phyloP scores from a whole-genome alignment of 208 protist species.

The Wallacemonas rigidus region DNA sequence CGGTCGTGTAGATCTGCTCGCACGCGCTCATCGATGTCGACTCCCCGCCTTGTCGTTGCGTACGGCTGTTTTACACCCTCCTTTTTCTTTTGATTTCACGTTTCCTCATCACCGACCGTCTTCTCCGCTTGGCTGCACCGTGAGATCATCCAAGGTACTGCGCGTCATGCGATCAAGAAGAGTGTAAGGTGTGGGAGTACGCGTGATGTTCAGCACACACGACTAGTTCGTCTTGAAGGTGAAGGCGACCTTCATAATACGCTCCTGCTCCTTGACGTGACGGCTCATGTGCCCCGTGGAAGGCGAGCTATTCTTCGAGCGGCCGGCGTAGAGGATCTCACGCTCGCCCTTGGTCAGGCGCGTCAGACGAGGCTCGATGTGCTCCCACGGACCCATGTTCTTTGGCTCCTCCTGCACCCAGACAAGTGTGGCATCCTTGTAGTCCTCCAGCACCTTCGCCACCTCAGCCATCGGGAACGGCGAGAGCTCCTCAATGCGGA shows the following conservation, averaged over 20 bases:
- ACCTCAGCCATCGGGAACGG: conserved; percentile 97
- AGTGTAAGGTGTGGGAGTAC: not conserved
- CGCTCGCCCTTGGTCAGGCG: conserved; percentile 68
- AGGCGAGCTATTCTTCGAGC: conserved; percentile 52
- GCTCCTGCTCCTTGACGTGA: conserved; percentile 77
- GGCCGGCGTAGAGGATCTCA: conserved; percentile 61
- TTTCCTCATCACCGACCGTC: too few species aligned
- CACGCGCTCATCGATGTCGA: too few species aligned
- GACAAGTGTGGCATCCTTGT: conserved; percentile 89
- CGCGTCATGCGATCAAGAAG: not conserved
- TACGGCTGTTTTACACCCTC: too few species aligned
- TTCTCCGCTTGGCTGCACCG: too few species aligned
- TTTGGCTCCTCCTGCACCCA: conserved; percentile 98
- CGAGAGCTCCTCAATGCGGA: conserved; percentile 95
- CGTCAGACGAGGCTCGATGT: conserved; percentile 86
- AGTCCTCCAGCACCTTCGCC: conserved; percentile 70
- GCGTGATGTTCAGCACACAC: not conserved
- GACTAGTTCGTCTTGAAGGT: not conserved
- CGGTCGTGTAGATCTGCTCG: too few species aligned
- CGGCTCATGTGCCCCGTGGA: conserved; percentile 74
- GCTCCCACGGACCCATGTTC: conserved; percentile 95
- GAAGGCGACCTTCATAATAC: conserved; percentile 46
- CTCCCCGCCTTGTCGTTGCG: too few species aligned
- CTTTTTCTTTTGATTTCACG: too few species aligned
- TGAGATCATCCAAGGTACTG: not conserved